phyloP scores from a whole-genome alignment of 2,329 filamentous ascomycete genomes.

The Arthrobotrys musiformis region DNA sequence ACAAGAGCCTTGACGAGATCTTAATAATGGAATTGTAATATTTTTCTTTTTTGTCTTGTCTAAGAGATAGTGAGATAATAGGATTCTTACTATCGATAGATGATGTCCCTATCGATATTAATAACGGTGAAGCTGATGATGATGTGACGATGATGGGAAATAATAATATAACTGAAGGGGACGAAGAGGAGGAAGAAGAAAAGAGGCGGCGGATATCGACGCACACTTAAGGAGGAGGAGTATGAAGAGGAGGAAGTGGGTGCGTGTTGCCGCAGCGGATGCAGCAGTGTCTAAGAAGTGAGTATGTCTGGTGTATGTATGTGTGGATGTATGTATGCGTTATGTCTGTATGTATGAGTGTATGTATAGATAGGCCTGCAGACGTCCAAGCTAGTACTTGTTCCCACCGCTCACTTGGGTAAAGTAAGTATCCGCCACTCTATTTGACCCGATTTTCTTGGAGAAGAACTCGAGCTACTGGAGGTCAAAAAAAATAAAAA shows the following conservation, averaged over 20 bases:
- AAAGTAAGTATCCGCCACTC: neutral
- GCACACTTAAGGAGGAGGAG: constrained; percentile 28
- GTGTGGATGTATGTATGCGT: neutral
- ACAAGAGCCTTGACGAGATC: constrained; percentile 1
- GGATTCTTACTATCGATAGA: neutral
- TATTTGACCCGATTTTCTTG: constrained; percentile 22
- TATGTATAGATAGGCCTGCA: constrained; percentile 10
- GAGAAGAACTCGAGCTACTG: neutral
- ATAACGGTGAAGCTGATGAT: neutral
- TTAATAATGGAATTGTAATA: constrained; percentile 8
- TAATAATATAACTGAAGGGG: neutral
- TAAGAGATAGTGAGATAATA: constrained; percentile 13
- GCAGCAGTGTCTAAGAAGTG: neutral
- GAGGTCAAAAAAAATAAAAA: neutral
- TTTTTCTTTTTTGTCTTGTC: constrained; percentile 8
- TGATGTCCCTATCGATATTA: neutral
- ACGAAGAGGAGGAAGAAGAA: neutral
- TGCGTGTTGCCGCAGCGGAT: constrained; percentile 11
- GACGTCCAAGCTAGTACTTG: neutral
- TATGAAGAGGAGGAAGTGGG: neutral
- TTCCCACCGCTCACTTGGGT: neutral
- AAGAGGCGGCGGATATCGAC: constrained; percentile 13
- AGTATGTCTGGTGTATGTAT: neutral
- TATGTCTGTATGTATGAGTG: neutral
- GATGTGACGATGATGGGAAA: too few species aligned